These are phyloP conservation scores for Vickermania spadyakhi DNA, from an alignment of 208 protist genomes.

Conservation along the genomic window DNA sequence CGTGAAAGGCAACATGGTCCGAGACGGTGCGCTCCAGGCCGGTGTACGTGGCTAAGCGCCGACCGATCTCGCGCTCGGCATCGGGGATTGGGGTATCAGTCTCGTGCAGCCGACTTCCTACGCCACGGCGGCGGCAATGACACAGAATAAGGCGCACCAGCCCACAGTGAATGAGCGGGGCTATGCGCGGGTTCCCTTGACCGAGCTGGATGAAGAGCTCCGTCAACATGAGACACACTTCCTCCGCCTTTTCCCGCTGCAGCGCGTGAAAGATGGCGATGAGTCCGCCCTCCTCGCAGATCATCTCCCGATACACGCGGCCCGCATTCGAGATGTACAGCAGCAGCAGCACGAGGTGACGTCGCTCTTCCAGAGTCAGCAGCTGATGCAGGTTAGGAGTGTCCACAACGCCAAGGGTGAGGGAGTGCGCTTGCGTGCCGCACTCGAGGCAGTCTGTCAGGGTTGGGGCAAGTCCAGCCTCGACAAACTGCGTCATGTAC, in stretches of 20 bases:
- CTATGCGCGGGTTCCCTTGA: conserved; percentile 42
- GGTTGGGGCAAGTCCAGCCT: conserved; percentile 41
- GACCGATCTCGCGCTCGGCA: neutral
- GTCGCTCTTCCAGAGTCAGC: conserved; percentile 29
- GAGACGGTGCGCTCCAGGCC: conserved; percentile 2
- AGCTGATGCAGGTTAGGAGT: conserved; percentile 2
- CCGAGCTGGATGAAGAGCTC: conserved; percentile 59
- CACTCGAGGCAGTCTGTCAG: conserved; percentile 53
- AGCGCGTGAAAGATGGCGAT: conserved; percentile 38
- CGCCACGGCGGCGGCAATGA: neutral
- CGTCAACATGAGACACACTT: conserved; percentile 33
- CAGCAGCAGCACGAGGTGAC: conserved; percentile 46
- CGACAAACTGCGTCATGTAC: conserved; percentile 72
- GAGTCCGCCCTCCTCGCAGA: conserved; percentile 60
- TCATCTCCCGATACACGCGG: conserved; percentile 84
- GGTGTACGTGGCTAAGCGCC: neutral
- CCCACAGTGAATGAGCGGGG: conserved; percentile 39
- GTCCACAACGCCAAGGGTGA: neutral
- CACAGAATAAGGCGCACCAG: conserved; percentile 35
- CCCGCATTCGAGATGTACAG: conserved; percentile 75
- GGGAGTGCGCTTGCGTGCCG: conserved; percentile 1
- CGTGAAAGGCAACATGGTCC: conserved; percentile 31
- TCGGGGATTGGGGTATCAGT: neutral
- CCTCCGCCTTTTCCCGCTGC: conserved; percentile 38
- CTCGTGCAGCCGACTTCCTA: neutral